Evolutionary conservation across 257 asterid genomes (phyloP).

Genomic region (Solanum rostratum): DNA sequence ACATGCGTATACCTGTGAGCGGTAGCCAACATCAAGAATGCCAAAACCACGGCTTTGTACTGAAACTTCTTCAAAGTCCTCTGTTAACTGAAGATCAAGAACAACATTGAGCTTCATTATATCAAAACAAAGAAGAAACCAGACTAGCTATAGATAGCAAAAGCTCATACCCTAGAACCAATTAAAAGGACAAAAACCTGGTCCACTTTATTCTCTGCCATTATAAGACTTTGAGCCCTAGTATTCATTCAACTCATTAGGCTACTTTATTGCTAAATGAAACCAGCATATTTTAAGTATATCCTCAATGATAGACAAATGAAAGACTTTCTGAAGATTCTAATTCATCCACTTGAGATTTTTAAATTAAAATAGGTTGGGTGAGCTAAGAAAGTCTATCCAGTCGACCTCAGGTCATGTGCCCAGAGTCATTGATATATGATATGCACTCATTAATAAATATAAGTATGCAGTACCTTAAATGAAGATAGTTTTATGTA

Average conservation of each 20-base stretch:
- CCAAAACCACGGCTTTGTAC: constrained; percentile 90
- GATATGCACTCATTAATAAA: not conserved
- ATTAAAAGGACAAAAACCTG: not conserved
- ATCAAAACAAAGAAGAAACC: not conserved
- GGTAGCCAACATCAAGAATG: constrained; percentile 82
- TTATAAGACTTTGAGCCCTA: not conserved
- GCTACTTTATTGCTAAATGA: not conserved
- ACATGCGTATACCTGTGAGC: constrained; percentile 43
- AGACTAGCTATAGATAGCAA: not conserved
- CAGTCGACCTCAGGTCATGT: not conserved
- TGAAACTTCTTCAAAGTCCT: constrained; percentile 65
- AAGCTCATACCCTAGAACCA: not conserved
- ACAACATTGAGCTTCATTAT: not conserved
- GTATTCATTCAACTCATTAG: not conserved
- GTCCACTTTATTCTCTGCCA: not conserved
- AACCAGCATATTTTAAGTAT: not conserved
- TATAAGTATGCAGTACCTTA: not conserved
- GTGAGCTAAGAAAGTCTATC: not conserved
- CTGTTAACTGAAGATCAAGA: constrained; percentile 41
- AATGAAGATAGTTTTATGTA: not conserved
- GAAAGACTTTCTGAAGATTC: too few relatives aligned
- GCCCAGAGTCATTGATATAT: not conserved
- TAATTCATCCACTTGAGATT: too few relatives aligned
- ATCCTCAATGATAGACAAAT: not conserved
- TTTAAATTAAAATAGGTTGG: too few relatives aligned